Evolutionary conservation across 331 rosid species (phyloP), one percentile per base, ranked within the genome.

Genomic region (Rhamnella rubrinervis): DNA sequence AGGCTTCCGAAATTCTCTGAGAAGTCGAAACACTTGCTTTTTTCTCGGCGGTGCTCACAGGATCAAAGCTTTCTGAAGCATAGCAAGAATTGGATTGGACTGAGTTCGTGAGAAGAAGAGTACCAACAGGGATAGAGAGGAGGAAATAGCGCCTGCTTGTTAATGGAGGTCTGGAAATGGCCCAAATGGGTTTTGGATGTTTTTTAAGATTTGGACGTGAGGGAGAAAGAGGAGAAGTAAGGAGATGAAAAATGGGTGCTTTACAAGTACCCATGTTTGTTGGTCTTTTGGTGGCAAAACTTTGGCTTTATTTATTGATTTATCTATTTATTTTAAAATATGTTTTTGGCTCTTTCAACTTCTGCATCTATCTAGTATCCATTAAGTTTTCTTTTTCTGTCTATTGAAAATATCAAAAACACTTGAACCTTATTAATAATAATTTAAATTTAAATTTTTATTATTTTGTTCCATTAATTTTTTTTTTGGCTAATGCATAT

Each of bases 131-230:
- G 8, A 87, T 76, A 53, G 92, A 80, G 40, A 88, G 72, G 72
- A 88, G 86, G 66, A 91, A 67, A 71, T 74, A 59, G 17, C 91
- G 91, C 77, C 96, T 78, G 7, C 49, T 81, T 18, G 79, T 59
- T 61, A 73, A 52, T 57, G 66, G 81, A 57, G 63, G 50, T 63
- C 49, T 77, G 65, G 67, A 59, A 55, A 62, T 31, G 5, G 35
- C 35, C 35, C 35, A 31, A 4, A 31, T 46, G 62, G 86, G 55
- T 50, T 70, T 31, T 10, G 70, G 37, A 51, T 58, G 66, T 65
- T 53, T 21, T 65, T 53, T 21, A 18, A 53, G 58, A 5, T 53
- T 53, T n/a, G 7, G 19, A 19, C 25, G 25, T 7, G 58, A 70
- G 1, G 60, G 56, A 7, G 60, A 66, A 5, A 62, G 46, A 60